Conservation (phyloP, 2,329 filamentous ascomycete genomes). For the Tolypocladium guangdongense region DNA sequence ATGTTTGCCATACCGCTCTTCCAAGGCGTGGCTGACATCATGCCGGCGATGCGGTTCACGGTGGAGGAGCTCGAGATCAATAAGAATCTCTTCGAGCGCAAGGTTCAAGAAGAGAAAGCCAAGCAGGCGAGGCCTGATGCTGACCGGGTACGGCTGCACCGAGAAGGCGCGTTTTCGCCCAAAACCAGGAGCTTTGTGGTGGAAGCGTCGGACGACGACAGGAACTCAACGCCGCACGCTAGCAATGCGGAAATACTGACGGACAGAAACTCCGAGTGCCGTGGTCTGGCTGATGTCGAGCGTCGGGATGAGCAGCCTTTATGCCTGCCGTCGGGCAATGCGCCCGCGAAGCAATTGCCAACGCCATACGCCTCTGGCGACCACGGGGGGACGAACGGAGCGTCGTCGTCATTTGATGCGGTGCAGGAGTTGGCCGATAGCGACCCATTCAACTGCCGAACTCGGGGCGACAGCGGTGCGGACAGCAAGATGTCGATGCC, state of each 20-base stretch:
- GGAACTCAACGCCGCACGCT: conserved; percentile 6
- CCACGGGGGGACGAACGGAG: conserved; percentile 32
- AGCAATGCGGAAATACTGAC: conserved; percentile 9
- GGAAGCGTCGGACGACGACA: conserved; percentile 14
- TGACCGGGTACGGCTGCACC: conserved; percentile 22
- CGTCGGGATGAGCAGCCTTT: conserved; percentile 13
- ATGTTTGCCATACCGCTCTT: conserved; percentile 91
- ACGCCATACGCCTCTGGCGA: neutral
- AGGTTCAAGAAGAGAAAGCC: conserved; percentile 52
- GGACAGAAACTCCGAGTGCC: conserved; percentile 10
- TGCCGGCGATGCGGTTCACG: conserved; percentile 76
- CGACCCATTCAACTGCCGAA: conserved; percentile 34
- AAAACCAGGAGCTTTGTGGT: conserved; percentile 31
- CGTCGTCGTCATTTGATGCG: conserved; percentile 31
- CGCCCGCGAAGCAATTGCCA: neutral
- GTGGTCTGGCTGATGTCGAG: conserved; percentile 11
- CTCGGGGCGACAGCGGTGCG: conserved; percentile 17
- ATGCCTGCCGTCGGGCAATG: conserved; percentile 6
- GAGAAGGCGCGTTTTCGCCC: conserved; percentile 33
- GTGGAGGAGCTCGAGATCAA: conserved; percentile 74
- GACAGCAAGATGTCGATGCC: conserved; percentile 26
- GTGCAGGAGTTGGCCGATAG: conserved; percentile 36
- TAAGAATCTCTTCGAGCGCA: conserved; percentile 59
- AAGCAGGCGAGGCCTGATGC: conserved; percentile 27
- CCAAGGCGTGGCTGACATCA: conserved; percentile 71